Base-by-base conservation (phyloP, 129 eudicot genomes). In the Pseudognaphalium luteoalbum region DNA sequence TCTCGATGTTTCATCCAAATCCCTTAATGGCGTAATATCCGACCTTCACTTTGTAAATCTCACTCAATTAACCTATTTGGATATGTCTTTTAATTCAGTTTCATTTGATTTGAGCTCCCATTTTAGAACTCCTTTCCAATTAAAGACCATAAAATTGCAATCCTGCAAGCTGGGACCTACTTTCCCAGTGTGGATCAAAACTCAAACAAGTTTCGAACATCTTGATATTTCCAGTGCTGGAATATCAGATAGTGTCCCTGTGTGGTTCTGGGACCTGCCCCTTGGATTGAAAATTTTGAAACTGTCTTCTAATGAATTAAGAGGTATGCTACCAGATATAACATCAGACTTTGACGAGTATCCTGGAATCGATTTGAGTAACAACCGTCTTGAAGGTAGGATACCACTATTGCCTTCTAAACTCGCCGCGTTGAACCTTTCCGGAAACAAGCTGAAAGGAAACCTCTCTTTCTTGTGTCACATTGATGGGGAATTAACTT, bases 101-200 rank as follows among this genome's bases (percentile, higher is more conserved):
- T 10, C 67, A 16, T 16, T 85, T 17, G 32, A 78, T 8, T 51
- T 70, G 17, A 76, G 77, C 54, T 25, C 59, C 16, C 47, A 42
- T 19, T 77, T 25, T 25, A 25, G 28, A 25, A 25, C 28, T 25
- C 28, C 81, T 51, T 87, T 42, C 35, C 79, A 73, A 10, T 41
- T 87, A 16, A 10, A 60, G 14, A 15, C 47, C 3, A 68, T 87
- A 61, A 3, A 33, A 11, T 28, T 87, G 37, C 35, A 44, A 22
- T 35, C 74, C 6, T 79, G 88, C 76, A 82, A 52, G 14, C 25
- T 85, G 71, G 87, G 89, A 3, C 82, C 83, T 25, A 2, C 12
- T 7, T 85, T 87, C 25, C 90, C 90, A 2, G 1, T 9, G 1
- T 86, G 87, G 87, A 72, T 86, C 33, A 35, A n/a, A 50, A 81